phyloP scores from a whole-genome alignment of 169 alveolate genomes.

The Plasmodium gallinaceum region DNA sequence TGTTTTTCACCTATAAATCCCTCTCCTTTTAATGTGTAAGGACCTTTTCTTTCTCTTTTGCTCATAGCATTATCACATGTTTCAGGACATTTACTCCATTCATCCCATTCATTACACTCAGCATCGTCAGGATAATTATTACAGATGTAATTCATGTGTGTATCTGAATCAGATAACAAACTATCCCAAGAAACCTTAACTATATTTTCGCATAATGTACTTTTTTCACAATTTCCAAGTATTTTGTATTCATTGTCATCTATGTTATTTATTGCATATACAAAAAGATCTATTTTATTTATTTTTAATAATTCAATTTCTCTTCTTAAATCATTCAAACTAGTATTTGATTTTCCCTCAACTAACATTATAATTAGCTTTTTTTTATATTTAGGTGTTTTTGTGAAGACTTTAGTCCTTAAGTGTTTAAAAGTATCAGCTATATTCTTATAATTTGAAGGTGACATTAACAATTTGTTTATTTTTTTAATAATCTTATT shows the following conservation, averaged over 20 bases:
- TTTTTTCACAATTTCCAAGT: slow-evolving; percentile 68
- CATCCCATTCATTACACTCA: slow-evolving; percentile 73
- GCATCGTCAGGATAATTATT: slow-evolving; percentile 71
- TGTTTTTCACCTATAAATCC: slow-evolving; percentile 1
- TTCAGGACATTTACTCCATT: slow-evolving; percentile 68
- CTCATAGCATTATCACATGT: slow-evolving; percentile 15
- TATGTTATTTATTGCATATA: slow-evolving; percentile 64
- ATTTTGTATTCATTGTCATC: slow-evolving; percentile 45
- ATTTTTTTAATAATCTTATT: slow-evolving; percentile 44
- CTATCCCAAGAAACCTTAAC: slow-evolving; percentile 67
- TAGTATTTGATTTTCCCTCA: slow-evolving; percentile 57
- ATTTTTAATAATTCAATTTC: slow-evolving; percentile 47
- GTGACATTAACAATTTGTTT: slow-evolving; percentile 14
- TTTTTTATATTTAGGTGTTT: background rate
- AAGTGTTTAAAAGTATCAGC: slow-evolving; percentile 47
- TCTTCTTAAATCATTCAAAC: slow-evolving; percentile 58
- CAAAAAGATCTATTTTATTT: slow-evolving; percentile 53
- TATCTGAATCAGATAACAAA: slow-evolving; percentile 36
- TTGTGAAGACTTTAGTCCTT: slow-evolving; percentile 22
- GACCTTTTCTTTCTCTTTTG: slow-evolving; percentile 64
- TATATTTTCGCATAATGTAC: slow-evolving; percentile 30
- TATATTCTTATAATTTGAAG: slow-evolving; percentile 17
- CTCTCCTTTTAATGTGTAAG: slow-evolving; percentile 68
- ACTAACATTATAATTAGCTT: slow-evolving; percentile 59
- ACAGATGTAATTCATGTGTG: slow-evolving; percentile 45